Base-by-base conservation (phyloP, 2,329 filamentous ascomycete species). In the Claviceps quebecensis region DNA sequence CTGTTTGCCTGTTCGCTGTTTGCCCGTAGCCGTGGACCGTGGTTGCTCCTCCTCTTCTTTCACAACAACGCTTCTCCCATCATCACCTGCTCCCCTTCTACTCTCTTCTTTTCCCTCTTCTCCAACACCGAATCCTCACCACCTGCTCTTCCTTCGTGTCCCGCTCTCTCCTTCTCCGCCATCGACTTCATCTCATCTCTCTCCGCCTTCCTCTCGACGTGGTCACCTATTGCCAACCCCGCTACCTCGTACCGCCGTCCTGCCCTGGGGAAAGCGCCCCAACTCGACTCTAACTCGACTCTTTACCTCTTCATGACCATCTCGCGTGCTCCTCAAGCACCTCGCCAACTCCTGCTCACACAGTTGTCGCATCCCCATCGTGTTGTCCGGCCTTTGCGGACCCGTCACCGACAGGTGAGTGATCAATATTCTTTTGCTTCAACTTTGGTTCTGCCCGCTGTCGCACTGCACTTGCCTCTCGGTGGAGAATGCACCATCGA, bases 91-190 rank as follows among this genome's bases (percentile, higher is more conserved):
- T 38, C 48, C 17, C 22, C 43, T 26, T 8, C 47, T 44, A 14
- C 26, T 19, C 19, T 34, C 13, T 23, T 22, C 17, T 45, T 52
- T 54, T 48, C 52, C 29, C 51, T 22, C 48, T 53, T 48, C 56
- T 48, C 41, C 22, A 45, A 37, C 17, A 17, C 38, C 40, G 36
- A 34, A 34, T 11, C 29, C 29, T 34, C 41, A 37, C 29, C 13
- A 13, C 45, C 45, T 38, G 2, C 19, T 23, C 45, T 14, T 17
- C 44, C 29, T 34, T 34, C 17, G 34, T 36, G 9, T 23, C 22
- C 36, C 19, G 22, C 46, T 14, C 39, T 39, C 46, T 23, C 41
- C 47, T 37, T 45, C 52, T 36, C 8, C 38, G 37, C 23, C 34
- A 22, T 47, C 38, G 17, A 41, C 36, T 36, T n/a, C 39, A 17